Conservation (phyloP, 2,329 filamentous ascomycete genomes). For the Nigrospora osmanthi region DNA sequence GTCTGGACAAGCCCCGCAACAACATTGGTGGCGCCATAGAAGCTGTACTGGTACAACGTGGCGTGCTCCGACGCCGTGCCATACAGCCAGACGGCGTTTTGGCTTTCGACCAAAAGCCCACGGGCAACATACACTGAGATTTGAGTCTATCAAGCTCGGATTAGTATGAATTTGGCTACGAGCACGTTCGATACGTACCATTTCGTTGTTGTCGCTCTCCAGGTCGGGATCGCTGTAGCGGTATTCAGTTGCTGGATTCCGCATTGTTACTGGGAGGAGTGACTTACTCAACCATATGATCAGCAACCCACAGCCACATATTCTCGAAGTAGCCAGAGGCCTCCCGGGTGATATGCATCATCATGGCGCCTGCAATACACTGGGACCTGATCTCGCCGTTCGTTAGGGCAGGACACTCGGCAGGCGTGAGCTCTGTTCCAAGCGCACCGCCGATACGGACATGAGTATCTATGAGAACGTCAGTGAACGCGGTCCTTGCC, state of each 20-base stretch:
- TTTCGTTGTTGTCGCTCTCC: too few relatives aligned
- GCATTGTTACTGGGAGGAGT: slow-evolving; percentile 39
- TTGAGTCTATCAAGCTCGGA: too few relatives aligned
- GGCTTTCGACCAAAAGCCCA: slow-evolving; percentile 34
- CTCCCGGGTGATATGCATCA: slow-evolving; percentile 25
- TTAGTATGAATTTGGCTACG: too few relatives aligned
- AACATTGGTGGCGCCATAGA: slow-evolving; percentile 46
- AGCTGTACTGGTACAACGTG: slow-evolving; percentile 55
- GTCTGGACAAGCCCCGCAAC: slow-evolving; percentile 56
- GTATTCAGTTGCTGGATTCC: too few relatives aligned
- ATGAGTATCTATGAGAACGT: slow-evolving; percentile 92
- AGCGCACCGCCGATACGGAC: slow-evolving; percentile 83
- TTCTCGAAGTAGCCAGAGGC: slow-evolving; percentile 33
- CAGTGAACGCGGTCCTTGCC: too few relatives aligned
- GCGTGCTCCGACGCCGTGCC: slow-evolving; percentile 55
- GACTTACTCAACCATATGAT: slow-evolving; percentile 32
- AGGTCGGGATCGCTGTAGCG: too few relatives aligned
- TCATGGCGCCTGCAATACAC: slow-evolving; percentile 29
- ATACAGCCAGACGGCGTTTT: slow-evolving; percentile 44
- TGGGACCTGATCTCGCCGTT: slow-evolving; percentile 52
- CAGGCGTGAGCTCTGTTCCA: slow-evolving; percentile 74
- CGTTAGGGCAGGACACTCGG: slow-evolving; percentile 73
- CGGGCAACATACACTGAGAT: slow-evolving; percentile 45
- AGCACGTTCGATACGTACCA: too few relatives aligned
- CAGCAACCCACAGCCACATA: slow-evolving; percentile 28